phyloP scores from a whole-genome alignment of 805 yeast species.

The Metschnikowia kofuensis region DNA sequence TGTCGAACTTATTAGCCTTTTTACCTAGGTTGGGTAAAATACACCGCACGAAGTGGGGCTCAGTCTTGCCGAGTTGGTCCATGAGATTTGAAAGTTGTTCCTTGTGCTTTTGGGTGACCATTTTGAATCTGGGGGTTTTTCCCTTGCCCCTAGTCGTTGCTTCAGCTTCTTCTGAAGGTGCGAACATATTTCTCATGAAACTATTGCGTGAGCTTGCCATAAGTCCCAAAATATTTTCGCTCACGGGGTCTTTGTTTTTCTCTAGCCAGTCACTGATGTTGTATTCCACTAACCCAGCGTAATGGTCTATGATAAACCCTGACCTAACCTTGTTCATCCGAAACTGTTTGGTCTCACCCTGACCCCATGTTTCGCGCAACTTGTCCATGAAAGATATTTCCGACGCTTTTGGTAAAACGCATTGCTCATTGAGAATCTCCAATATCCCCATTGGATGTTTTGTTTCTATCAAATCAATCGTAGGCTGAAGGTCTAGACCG shows the following conservation, averaged over 20 bases:
- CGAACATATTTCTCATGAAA: conserved; percentile 57
- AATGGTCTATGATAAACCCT: conserved; percentile 84
- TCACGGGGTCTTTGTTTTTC: conserved; percentile 91
- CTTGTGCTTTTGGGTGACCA: conserved; percentile 86
- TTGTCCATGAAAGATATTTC: conserved; percentile 83
- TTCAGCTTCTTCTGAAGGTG: conserved; percentile 18
- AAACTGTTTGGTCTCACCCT: conserved; percentile 47
- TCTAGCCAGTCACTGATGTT: conserved; percentile 89
- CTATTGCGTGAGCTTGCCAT: conserved; percentile 54
- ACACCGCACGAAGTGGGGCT: conserved; percentile 96
- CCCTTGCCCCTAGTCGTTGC: conserved; percentile 12
- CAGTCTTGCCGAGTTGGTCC: conserved; percentile 71
- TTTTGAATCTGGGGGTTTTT: conserved; percentile 33
- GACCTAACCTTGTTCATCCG: conserved; percentile 68
- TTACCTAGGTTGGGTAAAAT: conserved; percentile 85
- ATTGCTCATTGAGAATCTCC: conserved; percentile 88
- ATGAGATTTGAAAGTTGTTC: conserved; percentile 74
- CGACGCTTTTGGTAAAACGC: conserved; percentile 87
- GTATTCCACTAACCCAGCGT: conserved; percentile 96
- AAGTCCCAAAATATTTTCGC: conserved; percentile 65
- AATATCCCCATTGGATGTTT: conserved; percentile 73
- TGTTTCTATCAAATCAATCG: conserved; percentile 87
- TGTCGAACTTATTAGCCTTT: conserved; percentile 68
- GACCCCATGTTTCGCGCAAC: conserved; percentile 62
- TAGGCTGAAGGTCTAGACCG: conserved; percentile 91